These are phyloP conservation scores for Hyaloscypha finlandica DNA, from an alignment of 495 filamentous ascomycete species.

Conservation along the genomic window DNA sequence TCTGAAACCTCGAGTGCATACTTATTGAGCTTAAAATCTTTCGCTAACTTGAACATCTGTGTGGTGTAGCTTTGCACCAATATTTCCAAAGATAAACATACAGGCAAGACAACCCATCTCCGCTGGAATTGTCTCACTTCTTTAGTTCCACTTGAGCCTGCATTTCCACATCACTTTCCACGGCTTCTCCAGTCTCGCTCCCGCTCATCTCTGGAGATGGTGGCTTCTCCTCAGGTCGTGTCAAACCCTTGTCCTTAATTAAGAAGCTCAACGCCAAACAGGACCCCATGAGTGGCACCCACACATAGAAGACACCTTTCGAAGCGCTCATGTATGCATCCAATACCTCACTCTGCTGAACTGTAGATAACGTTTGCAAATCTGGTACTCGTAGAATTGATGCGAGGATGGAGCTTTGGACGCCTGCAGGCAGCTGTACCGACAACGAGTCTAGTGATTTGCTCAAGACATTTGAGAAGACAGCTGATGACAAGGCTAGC, in stretches of 20 bases:
- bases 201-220: conserved; percentile 8
- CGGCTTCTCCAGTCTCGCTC: conserved; percentile 19
- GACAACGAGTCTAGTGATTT: conserved; percentile 18
- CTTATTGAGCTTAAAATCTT: too few species aligned
- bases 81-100: too few species aligned
- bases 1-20: too few species aligned
- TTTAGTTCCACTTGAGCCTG: conserved; percentile 17
- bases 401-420: conserved; percentile 34
- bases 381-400: conserved; percentile 30
- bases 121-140: not conserved
- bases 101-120: too few species aligned
- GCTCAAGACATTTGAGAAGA: conserved; percentile 53
- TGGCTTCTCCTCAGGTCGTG: conserved; percentile 47
- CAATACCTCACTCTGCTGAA: conserved; percentile 38
- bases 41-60: too few species aligned
- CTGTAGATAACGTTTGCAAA: conserved; percentile 16
- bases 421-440: conserved; percentile 43
- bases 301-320: conserved; percentile 53
- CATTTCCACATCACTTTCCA: conserved; percentile 25
- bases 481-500: conserved; percentile 59
- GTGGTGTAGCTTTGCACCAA: too few species aligned
- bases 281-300: conserved; percentile 55
- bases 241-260: conserved; percentile 55
- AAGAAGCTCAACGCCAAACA: conserved; percentile 54
- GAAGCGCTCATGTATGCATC: conserved; percentile 54